Conservation (phyloP, 768 basidiomycete species). For the Vishniacozyma victoriae region DNA sequence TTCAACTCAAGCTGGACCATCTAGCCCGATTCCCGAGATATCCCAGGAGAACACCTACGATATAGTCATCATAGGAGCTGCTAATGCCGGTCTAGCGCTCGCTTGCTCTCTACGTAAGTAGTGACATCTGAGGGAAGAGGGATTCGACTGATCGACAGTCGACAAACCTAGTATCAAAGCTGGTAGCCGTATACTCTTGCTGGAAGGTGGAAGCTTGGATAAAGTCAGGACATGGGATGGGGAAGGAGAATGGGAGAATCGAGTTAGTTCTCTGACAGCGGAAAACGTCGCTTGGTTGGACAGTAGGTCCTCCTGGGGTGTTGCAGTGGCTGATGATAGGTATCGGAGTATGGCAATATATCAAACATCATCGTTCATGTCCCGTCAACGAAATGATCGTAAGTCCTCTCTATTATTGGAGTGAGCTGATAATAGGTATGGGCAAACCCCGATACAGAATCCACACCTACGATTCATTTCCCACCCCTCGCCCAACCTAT, state of each 20-base stretch:
- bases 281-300: slow-evolving; percentile 45
- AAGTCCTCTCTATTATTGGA: slow-evolving; percentile 15
- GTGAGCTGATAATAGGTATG: slow-evolving; percentile 58
- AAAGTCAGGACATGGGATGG: slow-evolving; percentile 63
- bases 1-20: neutral
- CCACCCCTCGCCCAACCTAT: slow-evolving; percentile 52
- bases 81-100: slow-evolving; percentile 82
- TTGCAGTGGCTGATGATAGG: slow-evolving; percentile 50
- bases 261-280: slow-evolving; percentile 47
- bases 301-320: slow-evolving; percentile 30
- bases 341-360: slow-evolving; percentile 75
- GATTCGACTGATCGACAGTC: neutral
- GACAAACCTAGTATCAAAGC: slow-evolving; percentile 52
- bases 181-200: slow-evolving; percentile 60
- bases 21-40: slow-evolving; percentile 7
- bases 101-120: slow-evolving; percentile 74
- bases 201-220: slow-evolving; percentile 74
- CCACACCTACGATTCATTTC: slow-evolving; percentile 40
- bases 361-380: slow-evolving; percentile 63
- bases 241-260: slow-evolving; percentile 43
- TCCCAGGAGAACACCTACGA: slow-evolving; percentile 54
- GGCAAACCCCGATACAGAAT: slow-evolving; percentile 48
- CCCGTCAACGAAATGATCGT: slow-evolving; percentile 83
- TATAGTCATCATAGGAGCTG: slow-evolving; percentile 90
- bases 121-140: neutral